phyloP scores from a whole-genome alignment of 75 land plant species.

The Cunninghamia lanceolata region DNA sequence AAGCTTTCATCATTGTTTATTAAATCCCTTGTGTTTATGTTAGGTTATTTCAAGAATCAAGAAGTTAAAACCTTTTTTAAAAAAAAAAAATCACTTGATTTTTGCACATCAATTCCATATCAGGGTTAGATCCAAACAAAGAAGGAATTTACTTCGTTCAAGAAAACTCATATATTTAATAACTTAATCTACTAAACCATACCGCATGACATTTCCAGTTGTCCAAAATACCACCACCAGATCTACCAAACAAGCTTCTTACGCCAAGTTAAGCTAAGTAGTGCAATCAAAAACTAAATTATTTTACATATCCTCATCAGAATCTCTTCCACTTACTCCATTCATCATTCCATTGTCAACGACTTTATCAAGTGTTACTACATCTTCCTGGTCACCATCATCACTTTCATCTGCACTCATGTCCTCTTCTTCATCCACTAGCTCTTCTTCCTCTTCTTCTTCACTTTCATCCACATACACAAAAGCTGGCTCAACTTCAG shows the following conservation, averaged over 20 bases:
- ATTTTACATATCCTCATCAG: background rate
- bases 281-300: background rate
- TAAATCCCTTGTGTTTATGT: background rate
- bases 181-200: background rate
- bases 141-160: background rate
- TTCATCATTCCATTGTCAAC: background rate
- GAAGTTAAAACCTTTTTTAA: no score
- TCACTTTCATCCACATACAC: slow-evolving; percentile 20
- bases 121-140: background rate
- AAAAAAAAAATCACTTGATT: no score
- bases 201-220: background rate
- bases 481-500: slow-evolving; percentile 22
- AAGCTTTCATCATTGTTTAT: background rate
- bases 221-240: background rate
- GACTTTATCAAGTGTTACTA: background rate
- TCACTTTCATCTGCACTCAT: slow-evolving; percentile 25
- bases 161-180: background rate
- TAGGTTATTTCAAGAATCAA: background rate
- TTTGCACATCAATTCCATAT: background rate
- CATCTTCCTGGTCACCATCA: slow-evolving; percentile 12
- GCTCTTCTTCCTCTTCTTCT: slow-evolving; percentile 14
- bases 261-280: background rate
- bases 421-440: slow-evolving; percentile 21
- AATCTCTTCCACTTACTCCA: background rate
- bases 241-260: no score